Evolutionary conservation across 2,329 filamentous ascomycete genomes (phyloP).

Genomic region (Trichoderma oligosporum): DNA sequence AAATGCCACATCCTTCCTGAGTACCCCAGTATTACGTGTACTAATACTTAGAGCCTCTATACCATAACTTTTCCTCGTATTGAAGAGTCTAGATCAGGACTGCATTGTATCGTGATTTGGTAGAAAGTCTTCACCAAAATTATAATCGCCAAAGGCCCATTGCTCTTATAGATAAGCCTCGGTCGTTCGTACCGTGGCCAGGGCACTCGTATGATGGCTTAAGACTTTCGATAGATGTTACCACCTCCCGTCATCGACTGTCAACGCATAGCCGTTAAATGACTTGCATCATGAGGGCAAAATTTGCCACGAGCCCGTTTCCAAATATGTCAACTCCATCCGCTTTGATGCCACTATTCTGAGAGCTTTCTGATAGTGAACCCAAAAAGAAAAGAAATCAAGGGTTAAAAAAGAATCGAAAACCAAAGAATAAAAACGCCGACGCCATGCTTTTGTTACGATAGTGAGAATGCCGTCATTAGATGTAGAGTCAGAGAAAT

Average conservation of each 20-base stretch:
- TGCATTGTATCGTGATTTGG: constrained; percentile 6
- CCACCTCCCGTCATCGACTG: background rate
- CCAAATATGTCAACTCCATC: background rate
- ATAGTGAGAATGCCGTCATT: background rate
- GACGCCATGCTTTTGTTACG: constrained; percentile 18
- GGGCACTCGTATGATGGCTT: background rate
- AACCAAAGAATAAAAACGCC: no score
- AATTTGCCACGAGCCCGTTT: background rate
- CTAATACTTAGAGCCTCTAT: constrained; percentile 1
- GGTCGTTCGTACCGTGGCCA: background rate
- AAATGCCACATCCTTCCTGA: background rate
- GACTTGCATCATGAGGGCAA: no score
- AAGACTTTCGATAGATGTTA: background rate
- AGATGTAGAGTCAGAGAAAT: background rate
- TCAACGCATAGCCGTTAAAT: background rate
- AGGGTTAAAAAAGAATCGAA: background rate
- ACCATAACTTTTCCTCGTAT: background rate
- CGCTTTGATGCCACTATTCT: background rate
- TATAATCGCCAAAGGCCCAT: background rate
- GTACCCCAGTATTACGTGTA: background rate
- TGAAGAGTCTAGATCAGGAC: constrained; percentile 2
- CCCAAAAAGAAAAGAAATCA: background rate
- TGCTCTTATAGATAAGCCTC: background rate
- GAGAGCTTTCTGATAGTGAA: background rate
- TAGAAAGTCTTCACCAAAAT: background rate